Evolutionary conservation across 106 monocot species (phyloP).

Genomic region (Allium cepa): DNA sequence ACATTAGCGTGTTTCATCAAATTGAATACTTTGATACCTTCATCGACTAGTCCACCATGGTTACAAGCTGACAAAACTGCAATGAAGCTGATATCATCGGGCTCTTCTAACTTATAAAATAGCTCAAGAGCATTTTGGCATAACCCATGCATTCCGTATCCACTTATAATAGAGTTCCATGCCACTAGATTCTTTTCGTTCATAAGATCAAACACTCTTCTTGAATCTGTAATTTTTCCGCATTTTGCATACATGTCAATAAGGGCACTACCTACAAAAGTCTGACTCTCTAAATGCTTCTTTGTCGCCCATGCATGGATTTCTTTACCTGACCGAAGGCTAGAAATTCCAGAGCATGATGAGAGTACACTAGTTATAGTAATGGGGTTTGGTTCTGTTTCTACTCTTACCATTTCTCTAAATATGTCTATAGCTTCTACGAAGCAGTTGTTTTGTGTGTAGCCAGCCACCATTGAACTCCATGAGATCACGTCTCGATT

Average conservation of each 20-base stretch:
- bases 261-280: slow-evolving; percentile 58
- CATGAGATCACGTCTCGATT: slow-evolving; percentile 59
- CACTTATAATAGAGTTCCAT: slow-evolving; percentile 59
- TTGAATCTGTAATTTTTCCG: slow-evolving; percentile 28
- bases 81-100: slow-evolving; percentile 63
- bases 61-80: slow-evolving; percentile 52
- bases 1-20: slow-evolving; percentile 29
- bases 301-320: slow-evolving; percentile 51
- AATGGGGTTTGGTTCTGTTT: slow-evolving; percentile 35
- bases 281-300: slow-evolving; percentile 26
- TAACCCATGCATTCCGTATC: slow-evolving; percentile 48
- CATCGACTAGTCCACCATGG: slow-evolving; percentile 48
- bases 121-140: slow-evolving; percentile 31
- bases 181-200: slow-evolving; percentile 42
- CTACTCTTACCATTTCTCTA: slow-evolving; percentile 27
- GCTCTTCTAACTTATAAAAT: slow-evolving; percentile 30
- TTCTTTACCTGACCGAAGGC: slow-evolving; percentile 44
- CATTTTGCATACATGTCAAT: slow-evolving; percentile 72
- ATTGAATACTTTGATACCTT: slow-evolving; percentile 44
- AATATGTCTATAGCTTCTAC: slow-evolving; percentile 34
- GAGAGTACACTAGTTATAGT: slow-evolving; percentile 46
- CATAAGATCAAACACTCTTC: slow-evolving; percentile 44
- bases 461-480: slow-evolving; percentile 58
- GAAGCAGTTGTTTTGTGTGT: slow-evolving; percentile 32
- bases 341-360: slow-evolving; percentile 33